Percentiles rank a stretch among this genome's conserved stretches.
Conservation (phyloP, 352 stramenopile species). For the Phytopythium aichiense region DNA sequence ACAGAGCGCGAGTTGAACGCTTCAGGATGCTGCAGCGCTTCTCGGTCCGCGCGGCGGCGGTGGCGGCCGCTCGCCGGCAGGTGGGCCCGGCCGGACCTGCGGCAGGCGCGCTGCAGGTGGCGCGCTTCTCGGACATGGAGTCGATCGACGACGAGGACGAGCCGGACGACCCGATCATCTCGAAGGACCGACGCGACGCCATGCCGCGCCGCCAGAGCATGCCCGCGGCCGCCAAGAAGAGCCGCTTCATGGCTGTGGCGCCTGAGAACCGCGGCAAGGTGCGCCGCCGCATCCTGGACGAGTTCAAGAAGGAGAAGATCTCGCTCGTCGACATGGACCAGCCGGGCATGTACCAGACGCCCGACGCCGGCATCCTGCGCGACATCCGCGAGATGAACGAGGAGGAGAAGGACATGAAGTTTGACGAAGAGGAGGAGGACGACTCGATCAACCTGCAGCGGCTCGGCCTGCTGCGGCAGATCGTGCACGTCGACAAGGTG, state of each 20-base stretch:
- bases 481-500: slow-evolving; percentile 81
- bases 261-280: slow-evolving; percentile 76
- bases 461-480: slow-evolving; percentile 70
- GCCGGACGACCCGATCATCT: slow-evolving; percentile 61
- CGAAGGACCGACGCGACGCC: slow-evolving; percentile 54
- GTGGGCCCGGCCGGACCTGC: slow-evolving; percentile 3
- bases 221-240: slow-evolving; percentile 70
- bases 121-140: slow-evolving; percentile 52
- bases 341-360: slow-evolving; percentile 40
- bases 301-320: slow-evolving; percentile 76
- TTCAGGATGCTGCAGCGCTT: slow-evolving; percentile 53
- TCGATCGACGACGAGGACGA: slow-evolving; percentile 66
- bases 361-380: slow-evolving; percentile 51
- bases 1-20: neutral
- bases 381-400: slow-evolving; percentile 70
- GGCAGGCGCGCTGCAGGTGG: slow-evolving; percentile 30
- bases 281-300: slow-evolving; percentile 69
- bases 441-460: slow-evolving; percentile 61
- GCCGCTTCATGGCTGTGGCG: slow-evolving; percentile 64
- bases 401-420: slow-evolving; percentile 69
- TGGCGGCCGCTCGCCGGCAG: slow-evolving; percentile 24
- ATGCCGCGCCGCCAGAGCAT: slow-evolving; percentile 67
- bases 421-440: slow-evolving; percentile 57
- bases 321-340: slow-evolving; percentile 51
- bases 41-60: slow-evolving; percentile 31